Evolutionary conservation across 2,329 filamentous ascomycete species (phyloP), one percentile per base, ranked within the genome.

Genomic region (Falciphora oryzae): DNA sequence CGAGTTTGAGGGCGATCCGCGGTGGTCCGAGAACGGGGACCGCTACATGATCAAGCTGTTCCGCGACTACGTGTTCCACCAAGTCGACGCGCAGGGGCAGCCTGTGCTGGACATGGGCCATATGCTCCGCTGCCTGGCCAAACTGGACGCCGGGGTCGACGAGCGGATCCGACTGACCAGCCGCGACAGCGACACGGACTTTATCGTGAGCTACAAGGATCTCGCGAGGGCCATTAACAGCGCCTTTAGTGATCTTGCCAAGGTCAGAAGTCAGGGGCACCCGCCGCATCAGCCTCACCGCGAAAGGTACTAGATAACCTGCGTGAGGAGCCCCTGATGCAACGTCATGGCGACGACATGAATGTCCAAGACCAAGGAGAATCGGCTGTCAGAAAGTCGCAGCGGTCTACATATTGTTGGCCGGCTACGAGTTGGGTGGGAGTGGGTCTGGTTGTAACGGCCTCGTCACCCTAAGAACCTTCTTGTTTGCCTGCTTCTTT

Each of bases 31-130:
- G 75, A 95, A 91, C 61, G 94, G 94, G 31, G 92, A 97, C 71
- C 87, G 93, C 32, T 98, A 97, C 75, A 90, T 92, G 73, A 82
- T 99, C 68, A 97, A 97, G 77, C 84, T 99, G 11, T 98, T 98
- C 81, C 87, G 95, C 62, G 95, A 99, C 77, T 98, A 96, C 71
- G 92, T 97, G 57, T 99, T 98, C 78, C 95, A 99, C 75, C 93
- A 96, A 72, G 93, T 97, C 16, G 93, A 98, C 74, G 84, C 86
- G 35, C 87, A 92, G 65, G 93, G 92, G 18, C 89, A 91, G 63
- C 90, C 95, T 0, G 89, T 93, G 1, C 82, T 96, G 6, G 91
- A 97, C 73, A 80, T 97, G 65, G 94, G 90, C 3, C 93, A 98
- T 77, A 92, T 98, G 68, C 76, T 99, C 59, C 85, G 84, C 31